Base-by-base conservation (phyloP, 1,284 basidiomycete species). In the Sporisorium graminicola region DNA sequence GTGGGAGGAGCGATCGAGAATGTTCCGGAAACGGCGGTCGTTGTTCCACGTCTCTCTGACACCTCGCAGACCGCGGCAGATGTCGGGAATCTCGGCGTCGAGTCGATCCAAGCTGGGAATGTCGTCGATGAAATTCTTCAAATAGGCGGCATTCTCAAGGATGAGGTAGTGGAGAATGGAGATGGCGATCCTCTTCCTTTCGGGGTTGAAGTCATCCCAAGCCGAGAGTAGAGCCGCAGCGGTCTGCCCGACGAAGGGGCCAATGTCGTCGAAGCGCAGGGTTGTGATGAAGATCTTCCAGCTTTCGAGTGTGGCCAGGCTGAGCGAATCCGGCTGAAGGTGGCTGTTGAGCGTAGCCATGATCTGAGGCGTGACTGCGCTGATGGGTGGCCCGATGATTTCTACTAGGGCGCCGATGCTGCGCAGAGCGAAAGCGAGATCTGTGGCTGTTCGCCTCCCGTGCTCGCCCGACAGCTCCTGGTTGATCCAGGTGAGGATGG, bases 331-430 rank as follows among this genome's bases (percentile, higher is more conserved):
- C 10, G 92, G 88, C 46, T 88, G 87, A 8, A 98, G 88, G 85
- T 92, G 93, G 20, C 93, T 94, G 86, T 98, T 96, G 46, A 99
- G 89, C n/a, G 93, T 94, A 0, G 96, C 94, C 92, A 99, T 94
- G 78, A 99, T 92, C 71, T 85, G 82, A 9, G 78, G 80, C 18
- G 80, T 78, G 18, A 82, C 81, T 10, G 72, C 66, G 44, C 66
- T 74, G 16, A 58, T 80, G 63, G 78, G 65, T n/a, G 74, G 67
- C 0, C 93, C 95, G 53, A 97, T 90, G 24, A 90, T 88, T 24
- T 87, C 85, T 20, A 94, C 90, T 37, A 99, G 88, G 2, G 88
- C 89, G 5, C 93, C 94, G 26, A 98, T 87, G 73, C 94, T 92
- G 44, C 92, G 89, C 50, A 80, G 54, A 0, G 80, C 75, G 54